Conservation (phyloP, 805 yeast genomes). For the Kodamaea fukazawae region DNA sequence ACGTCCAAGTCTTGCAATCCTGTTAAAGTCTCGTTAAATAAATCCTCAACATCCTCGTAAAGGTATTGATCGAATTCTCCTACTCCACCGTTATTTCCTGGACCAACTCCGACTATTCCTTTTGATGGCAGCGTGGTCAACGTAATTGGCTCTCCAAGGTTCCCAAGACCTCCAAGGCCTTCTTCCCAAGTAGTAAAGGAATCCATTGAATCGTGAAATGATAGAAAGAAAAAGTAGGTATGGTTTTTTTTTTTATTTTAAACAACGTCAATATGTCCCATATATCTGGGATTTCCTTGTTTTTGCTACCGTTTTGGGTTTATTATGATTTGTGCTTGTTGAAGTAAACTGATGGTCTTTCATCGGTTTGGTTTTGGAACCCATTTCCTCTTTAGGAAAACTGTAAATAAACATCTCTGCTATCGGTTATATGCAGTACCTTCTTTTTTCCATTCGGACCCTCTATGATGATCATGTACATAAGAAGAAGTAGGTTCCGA, state of each 20-base stretch:
- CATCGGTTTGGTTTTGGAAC: background rate
- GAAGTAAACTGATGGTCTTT: conserved; percentile 3
- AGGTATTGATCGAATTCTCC: conserved; percentile 52
- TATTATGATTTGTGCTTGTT: conserved; percentile 24
- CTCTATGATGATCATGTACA: too few relatives aligned
- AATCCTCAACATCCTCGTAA: conserved; percentile 49
- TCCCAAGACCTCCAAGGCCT: conserved; percentile 8
- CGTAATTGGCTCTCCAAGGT: conserved; percentile 1
- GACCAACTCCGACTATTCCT: too few relatives aligned
- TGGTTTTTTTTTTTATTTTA: conserved; percentile 4
- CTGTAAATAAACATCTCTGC: too few relatives aligned
- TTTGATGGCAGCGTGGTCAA: conserved; percentile 14
- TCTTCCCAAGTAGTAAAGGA: conserved; percentile 31
- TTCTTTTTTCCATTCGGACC: too few relatives aligned
- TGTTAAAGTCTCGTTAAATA: conserved; percentile 54
- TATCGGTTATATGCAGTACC: too few relatives aligned
- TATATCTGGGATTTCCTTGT: conserved; percentile 4
- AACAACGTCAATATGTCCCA: conserved; percentile 6
- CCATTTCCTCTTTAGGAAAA: conserved; percentile 21
- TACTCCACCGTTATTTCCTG: conserved; percentile 17
- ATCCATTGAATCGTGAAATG: conserved; percentile 16
- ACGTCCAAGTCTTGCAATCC: conserved; percentile 64
- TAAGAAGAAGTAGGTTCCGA: too few relatives aligned
- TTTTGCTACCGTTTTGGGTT: conserved; percentile 11
- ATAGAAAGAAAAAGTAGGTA: background rate